Conservation (phyloP, 176 grass and related monocot genomes). For the Bolboschoenus planiculmis region DNA sequence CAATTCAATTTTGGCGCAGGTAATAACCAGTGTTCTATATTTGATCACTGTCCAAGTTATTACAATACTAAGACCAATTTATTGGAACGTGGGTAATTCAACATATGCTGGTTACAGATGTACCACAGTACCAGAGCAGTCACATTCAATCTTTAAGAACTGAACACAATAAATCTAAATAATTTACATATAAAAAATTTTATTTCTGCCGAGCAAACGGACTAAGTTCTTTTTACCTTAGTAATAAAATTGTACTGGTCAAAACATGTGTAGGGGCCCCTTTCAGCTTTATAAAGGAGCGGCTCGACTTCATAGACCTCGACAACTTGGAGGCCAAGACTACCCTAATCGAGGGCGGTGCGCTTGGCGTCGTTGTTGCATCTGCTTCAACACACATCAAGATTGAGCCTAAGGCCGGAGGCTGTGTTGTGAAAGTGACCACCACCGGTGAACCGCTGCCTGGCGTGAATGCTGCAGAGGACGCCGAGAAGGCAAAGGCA, state of each 20-base stretch:
- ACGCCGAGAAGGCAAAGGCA: constrained; percentile 38
- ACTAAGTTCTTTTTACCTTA: no score
- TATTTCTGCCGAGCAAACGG: no score
- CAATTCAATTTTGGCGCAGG: constrained; percentile 77
- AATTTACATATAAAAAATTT: no score
- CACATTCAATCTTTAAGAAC: no score
- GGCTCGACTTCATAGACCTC: constrained; percentile 42
- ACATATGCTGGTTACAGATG: no score
- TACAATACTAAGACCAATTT: no score
- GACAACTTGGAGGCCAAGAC: constrained; percentile 53
- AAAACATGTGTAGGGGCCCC: constrained; percentile 54
- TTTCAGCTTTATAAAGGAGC: constrained; percentile 43
- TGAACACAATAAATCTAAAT: no score
- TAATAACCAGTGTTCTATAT: constrained; percentile 1
- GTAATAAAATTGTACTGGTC: no score
- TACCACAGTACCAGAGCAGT: no score
- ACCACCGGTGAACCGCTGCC: constrained; percentile 37
- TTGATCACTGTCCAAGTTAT: no score
- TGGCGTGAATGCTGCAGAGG: constrained; percentile 27
- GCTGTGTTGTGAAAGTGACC: constrained; percentile 44
- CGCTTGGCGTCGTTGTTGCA: constrained; percentile 36
- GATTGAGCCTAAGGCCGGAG: constrained; percentile 43
- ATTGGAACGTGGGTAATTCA: no score
- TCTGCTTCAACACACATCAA: constrained; percentile 40
- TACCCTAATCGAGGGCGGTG: constrained; percentile 50